phyloP scores from a whole-genome alignment of 1,139 yeast genomes.

The Zygosaccharomyces sapae region DNA sequence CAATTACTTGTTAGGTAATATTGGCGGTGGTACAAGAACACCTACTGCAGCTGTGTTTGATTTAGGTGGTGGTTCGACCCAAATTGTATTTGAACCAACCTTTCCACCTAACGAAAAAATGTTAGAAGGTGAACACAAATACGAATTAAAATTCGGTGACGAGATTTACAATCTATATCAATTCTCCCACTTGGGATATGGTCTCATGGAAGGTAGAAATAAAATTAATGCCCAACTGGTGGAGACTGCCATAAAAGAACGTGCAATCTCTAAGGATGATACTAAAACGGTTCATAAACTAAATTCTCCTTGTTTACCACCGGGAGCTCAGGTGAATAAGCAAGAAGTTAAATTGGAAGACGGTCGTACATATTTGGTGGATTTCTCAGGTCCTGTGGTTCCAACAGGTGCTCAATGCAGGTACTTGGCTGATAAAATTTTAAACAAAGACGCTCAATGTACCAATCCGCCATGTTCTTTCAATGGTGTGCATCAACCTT shows the following conservation, averaged over 20 bases:
- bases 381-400: conserved; percentile 69
- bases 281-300: conserved; percentile 46
- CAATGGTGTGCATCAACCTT: conserved; percentile 95
- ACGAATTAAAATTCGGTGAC: conserved; percentile 73
- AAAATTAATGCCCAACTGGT: conserved; percentile 65
- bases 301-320: conserved; percentile 83
- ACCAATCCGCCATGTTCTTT: conserved; percentile 79
- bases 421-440: conserved; percentile 69
- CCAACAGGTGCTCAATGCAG: conserved; percentile 72
- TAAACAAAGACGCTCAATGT: conserved; percentile 81
- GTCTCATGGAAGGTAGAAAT: conserved; percentile 89
- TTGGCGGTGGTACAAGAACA: conserved; percentile 64
- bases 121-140: conserved; percentile 87
- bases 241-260: conserved; percentile 44
- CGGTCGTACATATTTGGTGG: conserved; percentile 53
- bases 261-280: conserved; percentile 40
- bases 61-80: conserved; percentile 97
- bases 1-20: conserved; percentile 85
- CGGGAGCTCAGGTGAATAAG: conserved; percentile 52
- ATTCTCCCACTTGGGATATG: conserved; percentile 92
- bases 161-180: conserved; percentile 82
- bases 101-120: conserved; percentile 54
- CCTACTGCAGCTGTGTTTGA: conserved; percentile 97
- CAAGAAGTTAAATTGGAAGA: conserved; percentile 55
- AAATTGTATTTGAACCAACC: conserved; percentile 92